phyloP scores from a whole-genome alignment of 345 rosid genomes.

The Pelargonium nanum region DNA sequence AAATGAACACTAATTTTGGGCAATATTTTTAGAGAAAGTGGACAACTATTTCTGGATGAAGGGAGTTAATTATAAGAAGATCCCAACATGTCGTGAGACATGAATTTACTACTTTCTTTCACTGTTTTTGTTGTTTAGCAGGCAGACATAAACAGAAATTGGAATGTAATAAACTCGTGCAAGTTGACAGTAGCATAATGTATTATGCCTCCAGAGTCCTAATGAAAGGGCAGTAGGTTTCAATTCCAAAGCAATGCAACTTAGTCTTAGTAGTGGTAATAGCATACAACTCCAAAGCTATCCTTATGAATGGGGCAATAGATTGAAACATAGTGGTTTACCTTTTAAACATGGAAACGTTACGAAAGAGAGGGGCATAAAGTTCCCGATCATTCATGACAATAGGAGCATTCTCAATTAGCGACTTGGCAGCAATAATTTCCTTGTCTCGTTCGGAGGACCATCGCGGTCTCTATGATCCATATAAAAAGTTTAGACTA shows the following conservation, averaged over 20 bases:
- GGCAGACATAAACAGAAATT: not conserved
- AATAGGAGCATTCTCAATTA: conserved; percentile 55
- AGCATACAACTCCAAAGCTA: too few relatives aligned
- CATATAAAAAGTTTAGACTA: conserved; percentile 11
- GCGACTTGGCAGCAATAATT: conserved; percentile 47
- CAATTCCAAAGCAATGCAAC: not conserved
- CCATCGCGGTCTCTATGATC: conserved; percentile 71
- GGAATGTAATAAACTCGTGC: not conserved
- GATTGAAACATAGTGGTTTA: conserved; percentile 4
- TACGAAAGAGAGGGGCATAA: conserved; percentile 66
- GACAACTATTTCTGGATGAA: too few relatives aligned
- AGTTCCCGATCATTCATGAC: conserved; percentile 41
- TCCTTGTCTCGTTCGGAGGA: conserved; percentile 61
- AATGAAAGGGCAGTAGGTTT: not conserved
- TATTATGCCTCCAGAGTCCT: not conserved
- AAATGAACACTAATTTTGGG: too few relatives aligned
- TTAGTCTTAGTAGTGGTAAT: not conserved
- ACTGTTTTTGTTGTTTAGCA: not conserved
- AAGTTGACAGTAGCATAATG: not conserved
- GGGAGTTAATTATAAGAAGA: too few relatives aligned
- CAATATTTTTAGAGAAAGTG: too few relatives aligned
- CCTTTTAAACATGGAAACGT: conserved; percentile 86
- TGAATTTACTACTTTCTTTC: not conserved
- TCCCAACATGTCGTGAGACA: not conserved
- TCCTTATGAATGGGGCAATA: too few relatives aligned